A percentile compares a stretch with the other conserved stretches of the same genome.
phyloP scores from a whole-genome alignment of 345 rosid genomes.

The Syzygium oleosum region DNA sequence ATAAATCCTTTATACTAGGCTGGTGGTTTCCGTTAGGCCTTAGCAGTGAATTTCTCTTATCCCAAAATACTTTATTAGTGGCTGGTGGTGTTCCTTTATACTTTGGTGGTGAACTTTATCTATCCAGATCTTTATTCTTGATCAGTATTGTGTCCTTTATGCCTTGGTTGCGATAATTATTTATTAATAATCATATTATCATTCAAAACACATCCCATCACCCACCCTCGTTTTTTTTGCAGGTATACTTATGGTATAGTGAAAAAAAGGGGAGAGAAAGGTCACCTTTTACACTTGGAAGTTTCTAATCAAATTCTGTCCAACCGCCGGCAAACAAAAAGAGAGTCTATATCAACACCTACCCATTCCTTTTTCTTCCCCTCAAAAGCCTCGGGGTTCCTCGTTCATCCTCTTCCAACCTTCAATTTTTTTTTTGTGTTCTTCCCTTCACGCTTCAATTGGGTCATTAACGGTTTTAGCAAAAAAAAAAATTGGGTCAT shows the following conservation, averaged over 20 bases:
- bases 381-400: neutral
- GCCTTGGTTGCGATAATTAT: neutral
- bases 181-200: neutral
- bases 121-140: too few relatives aligned
- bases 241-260: neutral
- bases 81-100: neutral
- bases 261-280: neutral
- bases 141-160: too few relatives aligned
- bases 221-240: rapidly evolving
- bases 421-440: neutral
- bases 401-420: neutral
- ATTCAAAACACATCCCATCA: neutral
- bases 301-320: neutral
- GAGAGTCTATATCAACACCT: neutral
- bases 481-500: neutral
- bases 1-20: neutral
- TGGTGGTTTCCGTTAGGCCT: neutral
- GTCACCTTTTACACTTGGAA: neutral
- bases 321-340: neutral
- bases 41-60: neutral
- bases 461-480: neutral
- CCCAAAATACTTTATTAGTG: neutral
- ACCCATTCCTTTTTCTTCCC: neutral
- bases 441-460: neutral
- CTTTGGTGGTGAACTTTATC: too few relatives aligned